These are phyloP conservation scores for Ascochyta clinopodiicola DNA, from an alignment of 2,329 filamentous ascomycete genomes.

Conservation along the genomic window DNA sequence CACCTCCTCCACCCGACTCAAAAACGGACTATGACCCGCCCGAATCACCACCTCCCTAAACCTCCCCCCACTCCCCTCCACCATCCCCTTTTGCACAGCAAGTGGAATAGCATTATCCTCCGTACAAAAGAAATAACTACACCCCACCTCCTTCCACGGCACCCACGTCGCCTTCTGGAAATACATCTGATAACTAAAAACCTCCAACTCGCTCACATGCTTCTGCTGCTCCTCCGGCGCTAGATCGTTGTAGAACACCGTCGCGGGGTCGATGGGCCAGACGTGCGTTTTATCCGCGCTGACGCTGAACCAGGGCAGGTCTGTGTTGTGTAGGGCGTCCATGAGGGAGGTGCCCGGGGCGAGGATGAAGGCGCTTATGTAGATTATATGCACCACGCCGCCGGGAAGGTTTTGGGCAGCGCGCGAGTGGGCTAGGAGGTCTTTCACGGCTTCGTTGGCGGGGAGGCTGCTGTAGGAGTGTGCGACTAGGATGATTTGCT, in stretches of 20 bases:
- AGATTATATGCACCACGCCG: not conserved
- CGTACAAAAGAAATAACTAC: not conserved
- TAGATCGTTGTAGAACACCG: constrained; percentile 2
- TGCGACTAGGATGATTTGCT: not conserved
- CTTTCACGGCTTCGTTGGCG: not conserved
- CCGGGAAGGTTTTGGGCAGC: not conserved
- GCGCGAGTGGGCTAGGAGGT: not conserved
- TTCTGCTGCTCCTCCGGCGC: not conserved
- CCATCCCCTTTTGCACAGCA: not conserved
- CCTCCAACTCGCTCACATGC: not conserved
- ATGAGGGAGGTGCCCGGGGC: not conserved
- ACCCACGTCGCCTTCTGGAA: constrained; percentile 8
- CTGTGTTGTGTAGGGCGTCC: not conserved
- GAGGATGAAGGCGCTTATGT: not conserved
- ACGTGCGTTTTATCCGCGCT: not conserved
- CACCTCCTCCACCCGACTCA: not conserved
- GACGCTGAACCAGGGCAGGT: constrained; percentile 1
- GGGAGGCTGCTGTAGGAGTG: constrained; percentile 7
- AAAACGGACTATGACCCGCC: constrained; percentile 10
- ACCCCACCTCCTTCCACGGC: not conserved
- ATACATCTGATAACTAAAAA: not conserved
- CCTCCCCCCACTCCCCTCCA: not conserved
- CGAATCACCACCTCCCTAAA: not conserved
- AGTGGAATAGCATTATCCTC: constrained; percentile 1
- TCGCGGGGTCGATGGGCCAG: not conserved